Percentiles rank a stretch among this genome's conserved stretches.
Evolutionary conservation across 169 alveolate genomes (phyloP).

Genomic region (Plasmodium ovale): DNA sequence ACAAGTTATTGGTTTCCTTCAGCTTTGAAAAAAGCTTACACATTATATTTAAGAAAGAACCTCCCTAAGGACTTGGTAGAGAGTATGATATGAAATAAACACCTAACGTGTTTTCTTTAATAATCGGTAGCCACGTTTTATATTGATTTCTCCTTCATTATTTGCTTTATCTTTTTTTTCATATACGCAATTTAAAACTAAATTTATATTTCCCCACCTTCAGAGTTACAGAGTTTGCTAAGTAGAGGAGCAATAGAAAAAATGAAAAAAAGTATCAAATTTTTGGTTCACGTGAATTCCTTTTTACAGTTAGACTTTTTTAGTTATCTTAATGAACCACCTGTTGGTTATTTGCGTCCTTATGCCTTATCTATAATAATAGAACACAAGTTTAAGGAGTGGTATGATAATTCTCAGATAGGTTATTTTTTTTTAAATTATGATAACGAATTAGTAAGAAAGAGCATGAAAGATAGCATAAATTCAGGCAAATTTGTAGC

Average conservation of each 20-base stretch:
- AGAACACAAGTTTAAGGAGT: slow-evolving; percentile 9
- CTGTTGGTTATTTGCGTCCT: background rate
- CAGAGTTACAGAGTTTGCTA: slow-evolving; percentile 36
- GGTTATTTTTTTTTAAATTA: slow-evolving; percentile 62
- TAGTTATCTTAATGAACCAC: slow-evolving; percentile 38
- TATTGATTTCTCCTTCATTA: no score
- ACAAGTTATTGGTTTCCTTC: slow-evolving; percentile 65
- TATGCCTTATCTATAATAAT: slow-evolving; percentile 24
- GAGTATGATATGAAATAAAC: no score
- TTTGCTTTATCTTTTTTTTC: no score
- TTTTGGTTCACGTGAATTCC: slow-evolving; percentile 46
- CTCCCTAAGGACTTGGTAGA: no score
- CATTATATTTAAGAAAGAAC: slow-evolving; percentile 13
- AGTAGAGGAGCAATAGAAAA: slow-evolving; percentile 19
- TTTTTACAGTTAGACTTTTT: slow-evolving; percentile 62
- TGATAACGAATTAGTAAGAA: background rate
- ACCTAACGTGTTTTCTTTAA: no score
- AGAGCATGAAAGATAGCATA: no score
- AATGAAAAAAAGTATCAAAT: slow-evolving; percentile 23
- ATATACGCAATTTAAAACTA: no score
- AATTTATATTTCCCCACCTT: no score
- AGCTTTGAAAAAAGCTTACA: slow-evolving; percentile 27
- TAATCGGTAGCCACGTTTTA: no score
- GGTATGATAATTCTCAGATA: background rate
- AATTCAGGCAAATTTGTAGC: background rate